Evolutionary conservation across 108 stramenopile species (phyloP).

Genomic region (Conticribra guillardii): DNA sequence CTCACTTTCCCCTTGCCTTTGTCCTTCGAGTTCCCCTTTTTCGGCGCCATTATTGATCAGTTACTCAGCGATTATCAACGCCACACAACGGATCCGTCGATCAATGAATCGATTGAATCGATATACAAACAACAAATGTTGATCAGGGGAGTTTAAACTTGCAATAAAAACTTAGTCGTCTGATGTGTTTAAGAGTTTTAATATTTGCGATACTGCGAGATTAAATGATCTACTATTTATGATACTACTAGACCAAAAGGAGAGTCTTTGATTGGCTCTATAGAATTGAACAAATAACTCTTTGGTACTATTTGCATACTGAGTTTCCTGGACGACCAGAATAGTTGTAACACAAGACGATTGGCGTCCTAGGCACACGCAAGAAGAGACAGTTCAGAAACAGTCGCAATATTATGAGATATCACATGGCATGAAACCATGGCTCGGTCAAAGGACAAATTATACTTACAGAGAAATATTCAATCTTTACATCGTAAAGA

Average conservation of each 20-base stretch:
- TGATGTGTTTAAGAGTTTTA: too few species aligned
- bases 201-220: too few species aligned
- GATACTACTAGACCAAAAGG: slow-evolving; percentile 24
- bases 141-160: too few species aligned
- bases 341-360: slow-evolving; percentile 22
- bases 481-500: slow-evolving; percentile 30
- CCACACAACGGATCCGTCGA: too few species aligned
- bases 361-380: slow-evolving; percentile 4
- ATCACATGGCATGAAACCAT: too few species aligned
- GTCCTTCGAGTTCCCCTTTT: slow-evolving; percentile 4
- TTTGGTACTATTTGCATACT: slow-evolving; percentile 11
- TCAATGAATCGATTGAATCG: too few species aligned
- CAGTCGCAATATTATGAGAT: too few species aligned
- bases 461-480: slow-evolving; percentile 22
- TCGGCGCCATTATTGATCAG: slow-evolving; percentile 23
- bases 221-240: background rate
- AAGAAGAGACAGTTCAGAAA: too few species aligned
- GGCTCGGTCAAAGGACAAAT: background rate
- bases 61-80: too few species aligned
- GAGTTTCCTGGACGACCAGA: slow-evolving; percentile 24
- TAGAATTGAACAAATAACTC: slow-evolving; percentile 19
- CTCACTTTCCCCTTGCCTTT: slow-evolving; percentile 8
- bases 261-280: slow-evolving; percentile 27
- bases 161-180: too few species aligned
- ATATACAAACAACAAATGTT: too few species aligned